Evolutionary conservation across 176 grass and related monocot genomes (phyloP), one percentile per base, ranked within the genome.

Genomic region (Eragrostis curvula): DNA sequence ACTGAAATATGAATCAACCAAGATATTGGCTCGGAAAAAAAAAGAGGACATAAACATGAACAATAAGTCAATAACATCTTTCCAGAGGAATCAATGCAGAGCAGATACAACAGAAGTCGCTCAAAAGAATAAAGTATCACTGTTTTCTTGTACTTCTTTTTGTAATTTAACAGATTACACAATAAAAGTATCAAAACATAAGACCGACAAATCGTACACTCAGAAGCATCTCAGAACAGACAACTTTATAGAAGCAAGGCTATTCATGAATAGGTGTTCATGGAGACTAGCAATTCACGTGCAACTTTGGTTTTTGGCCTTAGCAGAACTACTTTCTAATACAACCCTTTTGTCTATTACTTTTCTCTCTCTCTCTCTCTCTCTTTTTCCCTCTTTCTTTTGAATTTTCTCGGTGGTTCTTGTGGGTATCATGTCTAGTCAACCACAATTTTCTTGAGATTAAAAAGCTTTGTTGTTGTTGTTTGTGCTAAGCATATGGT

Each of bases 161-260:
- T 68, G n/a, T 74, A 42, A 75, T 73, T 59, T 36, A 29, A 43
- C 30, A 32, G 42, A 79, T 58, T 68, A 79, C 66, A 52, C 2
- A 4, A 20, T 21, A 68, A 41, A 86, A 0, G 4, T 8, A 61
- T 66, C 55, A 49, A 36, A 36, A 74, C 15, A 42, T 27, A 42
- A 59, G 43, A 36, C 7, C 23, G 74, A 51, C 48, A 78, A 48
- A 41, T 20, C 49, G 27, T 8, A 17, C n/a, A 25, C 29, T 72
- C 12, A 15, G 40, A 8, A n/a, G 9, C 6, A 63, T 73, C 41
- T n/a, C 28, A 42, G 48, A 27, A 28, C 18, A 73, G 7, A 59
- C 29, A 56, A 14, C 24, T 83, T 44, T 45, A 64, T 25, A 57
- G 11, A 72, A 72, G 16, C 14, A 55, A 71, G 25, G 46, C 1